Evolutionary conservation across 23 red algal species (phyloP).

Genomic region (Porphyridium purpureum): DNA sequence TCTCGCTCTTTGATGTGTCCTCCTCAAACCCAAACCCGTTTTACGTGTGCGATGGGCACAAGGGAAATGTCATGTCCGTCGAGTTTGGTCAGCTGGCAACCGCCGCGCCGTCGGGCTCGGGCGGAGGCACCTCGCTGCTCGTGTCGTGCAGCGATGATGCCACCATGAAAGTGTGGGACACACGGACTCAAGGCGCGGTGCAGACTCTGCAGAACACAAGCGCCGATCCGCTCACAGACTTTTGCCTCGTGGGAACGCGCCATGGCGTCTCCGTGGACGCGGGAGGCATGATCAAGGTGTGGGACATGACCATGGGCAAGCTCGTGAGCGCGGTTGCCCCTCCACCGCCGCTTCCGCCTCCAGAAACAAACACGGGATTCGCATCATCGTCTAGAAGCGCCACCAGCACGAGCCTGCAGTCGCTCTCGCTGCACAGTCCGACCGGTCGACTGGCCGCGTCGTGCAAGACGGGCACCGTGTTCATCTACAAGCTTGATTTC

Average conservation of each 20-base stretch:
- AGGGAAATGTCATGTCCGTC: constrained; percentile 24
- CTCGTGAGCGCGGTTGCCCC: constrained; percentile 1
- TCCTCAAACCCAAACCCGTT: constrained; percentile 6
- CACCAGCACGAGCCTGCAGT: too few relatives aligned
- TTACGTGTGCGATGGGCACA: constrained; percentile 14
- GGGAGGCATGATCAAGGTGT: constrained; percentile 4
- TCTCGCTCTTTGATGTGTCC: constrained; percentile 19
- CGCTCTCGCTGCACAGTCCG: too few relatives aligned
- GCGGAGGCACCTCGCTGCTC: too few relatives aligned
- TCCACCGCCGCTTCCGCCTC: too few relatives aligned
- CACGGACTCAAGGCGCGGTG: not conserved
- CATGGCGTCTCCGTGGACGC: not conserved
- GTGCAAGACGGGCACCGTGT: not conserved
- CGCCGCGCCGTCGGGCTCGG: too few relatives aligned
- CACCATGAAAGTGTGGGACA: constrained; percentile 17
- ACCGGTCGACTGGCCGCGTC: constrained; percentile 1
- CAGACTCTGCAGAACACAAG: constrained; percentile 1
- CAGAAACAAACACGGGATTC: too few relatives aligned
- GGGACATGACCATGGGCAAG: constrained; percentile 12
- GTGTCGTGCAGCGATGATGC: constrained; percentile 30
- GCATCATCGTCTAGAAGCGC: too few relatives aligned
- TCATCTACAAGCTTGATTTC: constrained; percentile 1
- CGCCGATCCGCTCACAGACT: not conserved
- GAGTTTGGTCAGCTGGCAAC: constrained; percentile 5
- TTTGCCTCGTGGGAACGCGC: not conserved